Evolutionary conservation across 768 basidiomycete genomes (phyloP).

Genomic region (Calocera cornea): DNA sequence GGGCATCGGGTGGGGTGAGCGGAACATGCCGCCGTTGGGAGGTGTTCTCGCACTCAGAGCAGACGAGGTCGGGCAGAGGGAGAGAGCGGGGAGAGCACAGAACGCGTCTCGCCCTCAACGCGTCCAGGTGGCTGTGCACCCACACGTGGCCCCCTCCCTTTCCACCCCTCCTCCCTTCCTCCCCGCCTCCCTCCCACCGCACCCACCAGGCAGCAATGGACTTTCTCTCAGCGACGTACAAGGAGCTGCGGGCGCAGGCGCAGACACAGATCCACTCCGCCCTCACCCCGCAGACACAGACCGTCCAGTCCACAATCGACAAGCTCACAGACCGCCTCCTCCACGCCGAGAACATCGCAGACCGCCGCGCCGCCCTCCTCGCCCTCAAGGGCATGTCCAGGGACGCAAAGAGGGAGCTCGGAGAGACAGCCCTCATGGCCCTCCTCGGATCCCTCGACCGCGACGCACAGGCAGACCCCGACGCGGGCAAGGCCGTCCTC

Average conservation of each 20-base stretch:
- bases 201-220: conserved; percentile 38
- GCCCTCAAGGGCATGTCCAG: conserved; percentile 83
- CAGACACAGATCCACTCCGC: not conserved
- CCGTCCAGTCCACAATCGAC: conserved; percentile 69
- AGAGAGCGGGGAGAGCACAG: no score
- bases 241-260: conserved; percentile 42
- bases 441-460: conserved; percentile 70
- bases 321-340: conserved; percentile 81
- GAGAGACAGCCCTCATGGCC: conserved; percentile 57
- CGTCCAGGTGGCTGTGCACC: not conserved
- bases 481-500: conserved; percentile 81
- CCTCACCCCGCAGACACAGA: conserved; percentile 45
- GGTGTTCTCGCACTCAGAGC: no score
- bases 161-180: not conserved
- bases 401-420: conserved; percentile 85
- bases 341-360: conserved; percentile 77
- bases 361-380: conserved; percentile 85
- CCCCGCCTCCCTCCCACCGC: no score
- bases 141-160: not conserved
- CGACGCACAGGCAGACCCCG: conserved; percentile 81
- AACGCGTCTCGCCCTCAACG: no score
- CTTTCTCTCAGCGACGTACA: conserved; percentile 74
- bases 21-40: no score
- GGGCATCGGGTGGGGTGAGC: not conserved
- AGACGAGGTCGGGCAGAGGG: no score